Percentiles rank a stretch among this genome's conserved stretches.
These are phyloP conservation scores for Suhomyces prunicola DNA, from an alignment of 805 yeast genomes.

Conservation along the genomic window DNA sequence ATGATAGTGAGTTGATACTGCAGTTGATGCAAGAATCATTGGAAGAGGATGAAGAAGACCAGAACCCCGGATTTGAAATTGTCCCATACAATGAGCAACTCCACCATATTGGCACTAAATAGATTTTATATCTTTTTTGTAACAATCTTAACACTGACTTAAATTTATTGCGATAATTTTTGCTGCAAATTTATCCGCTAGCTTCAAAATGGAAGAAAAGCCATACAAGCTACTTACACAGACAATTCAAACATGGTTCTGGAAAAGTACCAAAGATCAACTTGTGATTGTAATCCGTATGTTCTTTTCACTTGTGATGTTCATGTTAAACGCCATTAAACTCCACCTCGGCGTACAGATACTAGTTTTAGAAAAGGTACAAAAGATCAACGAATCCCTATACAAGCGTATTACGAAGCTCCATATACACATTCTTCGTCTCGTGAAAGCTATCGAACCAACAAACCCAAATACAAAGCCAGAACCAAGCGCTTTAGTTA, in stretches of 20 bases:
- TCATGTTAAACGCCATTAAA: not conserved
- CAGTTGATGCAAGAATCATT: not conserved
- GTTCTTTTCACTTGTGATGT: not conserved
- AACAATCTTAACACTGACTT: not conserved
- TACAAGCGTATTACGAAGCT: not conserved
- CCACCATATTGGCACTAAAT: not conserved
- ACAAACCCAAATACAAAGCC: no score
- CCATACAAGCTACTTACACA: not conserved
- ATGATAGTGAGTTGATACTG: not conserved
- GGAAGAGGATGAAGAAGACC: not conserved
- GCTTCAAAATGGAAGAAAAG: not conserved
- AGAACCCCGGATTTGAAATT: slow-evolving; percentile 1
- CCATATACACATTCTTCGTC: not conserved
- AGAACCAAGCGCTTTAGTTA: not conserved
- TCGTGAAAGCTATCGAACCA: not conserved
- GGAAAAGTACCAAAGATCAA: not conserved
- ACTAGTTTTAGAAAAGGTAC: not conserved
- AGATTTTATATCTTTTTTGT: not conserved
- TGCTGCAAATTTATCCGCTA: not conserved
- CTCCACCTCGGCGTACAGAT: not conserved
- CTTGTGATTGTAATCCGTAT: not conserved
- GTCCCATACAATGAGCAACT: not conserved
- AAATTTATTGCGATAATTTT: not conserved
- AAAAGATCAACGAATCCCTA: not conserved
- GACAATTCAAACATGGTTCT: not conserved